A percentile compares a stretch with the other conserved stretches of the same genome.
These are phyloP conservation scores for Melaleuca alternifolia DNA, from an alignment of 345 rosid species.

Conservation along the genomic window DNA sequence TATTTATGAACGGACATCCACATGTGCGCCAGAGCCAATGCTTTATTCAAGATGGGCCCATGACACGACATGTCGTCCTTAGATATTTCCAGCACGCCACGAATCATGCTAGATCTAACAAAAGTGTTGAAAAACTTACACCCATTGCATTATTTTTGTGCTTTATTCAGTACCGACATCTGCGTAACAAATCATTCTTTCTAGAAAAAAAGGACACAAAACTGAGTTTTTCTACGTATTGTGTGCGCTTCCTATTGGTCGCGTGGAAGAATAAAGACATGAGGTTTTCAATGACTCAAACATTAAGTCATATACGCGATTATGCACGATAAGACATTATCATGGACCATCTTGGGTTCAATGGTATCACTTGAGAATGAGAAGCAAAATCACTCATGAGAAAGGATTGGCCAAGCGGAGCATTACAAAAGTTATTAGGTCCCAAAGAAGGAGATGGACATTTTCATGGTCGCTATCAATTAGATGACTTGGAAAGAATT, in stretches of 20 bases:
- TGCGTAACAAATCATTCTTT: background rate
- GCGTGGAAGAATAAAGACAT: background rate
- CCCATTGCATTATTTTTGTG: background rate
- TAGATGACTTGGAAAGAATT: background rate
- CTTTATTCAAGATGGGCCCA: background rate
- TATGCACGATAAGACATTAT: no score
- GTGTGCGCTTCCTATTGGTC: background rate
- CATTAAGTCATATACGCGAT: background rate
- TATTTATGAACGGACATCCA: background rate
- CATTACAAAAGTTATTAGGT: background rate
- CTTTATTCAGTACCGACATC: background rate
- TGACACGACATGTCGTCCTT: background rate
- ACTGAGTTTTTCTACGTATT: background rate
- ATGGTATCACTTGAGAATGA: background rate
- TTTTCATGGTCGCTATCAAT: background rate
- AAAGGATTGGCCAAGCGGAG: background rate
- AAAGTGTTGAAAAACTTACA: background rate
- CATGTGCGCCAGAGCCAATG: background rate
- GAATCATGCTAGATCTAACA: background rate
- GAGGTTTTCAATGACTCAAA: background rate
- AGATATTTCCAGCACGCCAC: background rate
- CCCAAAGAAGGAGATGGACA: background rate
- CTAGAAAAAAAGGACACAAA: background rate
- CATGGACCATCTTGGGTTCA: background rate
- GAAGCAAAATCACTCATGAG: background rate